Conservation (phyloP, 2,329 filamentous ascomycete genomes). For the Aureobasidium sp. region DNA sequence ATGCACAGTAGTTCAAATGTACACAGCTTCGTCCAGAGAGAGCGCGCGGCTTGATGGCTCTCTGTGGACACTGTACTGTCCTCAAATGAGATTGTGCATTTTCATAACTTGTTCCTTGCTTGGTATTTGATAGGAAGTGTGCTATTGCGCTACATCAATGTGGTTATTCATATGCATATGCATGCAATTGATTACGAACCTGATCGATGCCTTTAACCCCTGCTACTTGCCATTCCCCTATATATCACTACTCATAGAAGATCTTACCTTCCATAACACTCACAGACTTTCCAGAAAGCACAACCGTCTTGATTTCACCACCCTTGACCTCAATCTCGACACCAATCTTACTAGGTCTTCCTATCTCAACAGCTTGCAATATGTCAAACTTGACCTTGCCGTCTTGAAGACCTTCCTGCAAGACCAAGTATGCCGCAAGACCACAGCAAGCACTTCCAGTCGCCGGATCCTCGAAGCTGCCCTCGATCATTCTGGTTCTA, state of each 20-base stretch:
- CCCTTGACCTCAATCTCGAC: slow-evolving; percentile 35
- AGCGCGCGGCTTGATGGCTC: too few relatives aligned
- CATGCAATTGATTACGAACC: too few relatives aligned
- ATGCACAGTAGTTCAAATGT: too few relatives aligned
- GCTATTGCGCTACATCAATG: too few relatives aligned
- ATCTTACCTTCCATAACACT: slow-evolving; percentile 33
- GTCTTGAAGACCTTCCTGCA: slow-evolving; percentile 27
- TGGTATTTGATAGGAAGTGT: too few relatives aligned
- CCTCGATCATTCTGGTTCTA: slow-evolving; percentile 54
- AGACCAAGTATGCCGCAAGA: slow-evolving; percentile 35
- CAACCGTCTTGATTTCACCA: slow-evolving; percentile 31
- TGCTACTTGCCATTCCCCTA: too few relatives aligned
- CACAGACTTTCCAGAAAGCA: slow-evolving; percentile 35
- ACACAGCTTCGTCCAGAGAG: too few relatives aligned
- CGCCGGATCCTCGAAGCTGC: slow-evolving; percentile 39
- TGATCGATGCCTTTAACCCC: too few relatives aligned
- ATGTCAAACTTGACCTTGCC: slow-evolving; percentile 31
- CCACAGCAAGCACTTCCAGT: slow-evolving; percentile 43
- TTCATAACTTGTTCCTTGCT: too few relatives aligned
- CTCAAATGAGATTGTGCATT: too few relatives aligned
- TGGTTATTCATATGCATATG: too few relatives aligned
- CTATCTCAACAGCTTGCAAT: slow-evolving; percentile 45
- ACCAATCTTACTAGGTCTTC: slow-evolving; percentile 39
- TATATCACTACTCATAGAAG: slow-evolving; percentile 11
- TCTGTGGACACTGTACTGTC: too few relatives aligned